phyloP scores from a whole-genome alignment of 2,329 filamentous ascomycete genomes.

The Cordyceps pruinosa region DNA sequence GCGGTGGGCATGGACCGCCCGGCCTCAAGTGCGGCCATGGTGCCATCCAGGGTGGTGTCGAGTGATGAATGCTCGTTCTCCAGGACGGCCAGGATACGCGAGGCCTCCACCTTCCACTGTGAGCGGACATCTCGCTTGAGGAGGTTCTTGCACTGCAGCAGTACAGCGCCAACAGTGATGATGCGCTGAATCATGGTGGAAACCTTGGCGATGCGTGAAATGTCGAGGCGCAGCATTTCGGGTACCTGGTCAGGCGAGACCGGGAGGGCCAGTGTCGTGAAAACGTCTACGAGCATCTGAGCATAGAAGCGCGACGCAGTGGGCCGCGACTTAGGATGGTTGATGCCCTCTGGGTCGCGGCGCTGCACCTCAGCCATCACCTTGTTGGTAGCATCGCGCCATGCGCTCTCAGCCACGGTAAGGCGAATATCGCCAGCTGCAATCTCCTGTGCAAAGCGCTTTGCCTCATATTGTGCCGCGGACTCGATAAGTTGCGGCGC shows the following conservation, averaged over 20 bases:
- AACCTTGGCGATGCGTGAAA: conserved; percentile 47
- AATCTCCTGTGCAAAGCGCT: conserved; percentile 60
- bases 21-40: conserved; percentile 56
- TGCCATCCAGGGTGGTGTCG: conserved; percentile 51
- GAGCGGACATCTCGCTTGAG: conserved; percentile 73
- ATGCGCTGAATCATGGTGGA: conserved; percentile 45
- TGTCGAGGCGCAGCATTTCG: conserved; percentile 67
- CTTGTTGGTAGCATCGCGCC: conserved; percentile 57
- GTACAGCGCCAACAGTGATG: conserved; percentile 64
- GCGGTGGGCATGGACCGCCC: conserved; percentile 58
- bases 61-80: conserved; percentile 46
- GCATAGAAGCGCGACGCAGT: conserved; percentile 66
- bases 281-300: conserved; percentile 67
- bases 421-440: conserved; percentile 49
- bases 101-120: conserved; percentile 69
- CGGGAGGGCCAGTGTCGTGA: conserved; percentile 62
- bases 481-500: conserved; percentile 66
- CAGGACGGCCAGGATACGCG: conserved; percentile 62
- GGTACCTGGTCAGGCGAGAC: conserved; percentile 52
- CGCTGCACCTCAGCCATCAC: conserved; percentile 59
- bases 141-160: conserved; percentile 75
- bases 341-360: conserved; percentile 62
- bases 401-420: conserved; percentile 56
- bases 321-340: conserved; percentile 54
- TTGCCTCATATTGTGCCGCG: conserved; percentile 66